Base-by-base conservation (phyloP, 2,329 filamentous ascomycete species). In the Cordyceps cateniannulata region DNA sequence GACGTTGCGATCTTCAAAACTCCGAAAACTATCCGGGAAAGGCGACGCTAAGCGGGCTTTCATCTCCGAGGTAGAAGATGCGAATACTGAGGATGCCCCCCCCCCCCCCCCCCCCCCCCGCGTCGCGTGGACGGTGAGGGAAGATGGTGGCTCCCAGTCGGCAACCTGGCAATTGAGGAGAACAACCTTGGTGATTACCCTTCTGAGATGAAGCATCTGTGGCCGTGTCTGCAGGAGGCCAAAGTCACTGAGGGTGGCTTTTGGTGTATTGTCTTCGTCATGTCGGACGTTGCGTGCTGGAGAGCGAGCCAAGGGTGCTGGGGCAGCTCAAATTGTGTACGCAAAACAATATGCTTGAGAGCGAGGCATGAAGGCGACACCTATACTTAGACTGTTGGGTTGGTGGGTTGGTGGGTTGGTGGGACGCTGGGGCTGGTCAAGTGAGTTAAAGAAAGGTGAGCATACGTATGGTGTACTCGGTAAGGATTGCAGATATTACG, bases 381-480 rank as follows among this genome's bases (percentile, higher is more conserved):
- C n/a, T 53, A 7, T 53, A 60, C 35, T 25, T 60, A 38, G 57
- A 60, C 25, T 44, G 57, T 18, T 53, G 24, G 48, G 49, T 53
- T 35, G 47, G 57, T 16, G 57, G 57, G 16, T 53, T 38, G 10
- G n/a, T 40, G 20, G 57, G 49, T n/a, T n/a, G 47, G 57, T 16
- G 57, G 57, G 16, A 60, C 49, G 10, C 25, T 40, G 20, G 57
- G 49, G 6, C 49, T 53, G 9, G 57, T 60, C 25, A 52, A 24
- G 57, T 60, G 35, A 60, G 57, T 32, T 3, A 5, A 48, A 12
- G 10, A 49, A 10, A 6, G 6, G 5, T 20, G n/a, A 14, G 5
- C 18, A 16, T 2, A 16, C 22, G 22, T 6, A 27, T n/a, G n/a
- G 3, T 22, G n/a, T 18, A 3, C 27, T n/a, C n/a, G n/a, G n/a